A percentile compares a stretch with the other conserved stretches of the same genome.
Evolutionary conservation across 495 filamentous ascomycete genomes (phyloP).

Genomic region (Evansstolkia leycettana): DNA sequence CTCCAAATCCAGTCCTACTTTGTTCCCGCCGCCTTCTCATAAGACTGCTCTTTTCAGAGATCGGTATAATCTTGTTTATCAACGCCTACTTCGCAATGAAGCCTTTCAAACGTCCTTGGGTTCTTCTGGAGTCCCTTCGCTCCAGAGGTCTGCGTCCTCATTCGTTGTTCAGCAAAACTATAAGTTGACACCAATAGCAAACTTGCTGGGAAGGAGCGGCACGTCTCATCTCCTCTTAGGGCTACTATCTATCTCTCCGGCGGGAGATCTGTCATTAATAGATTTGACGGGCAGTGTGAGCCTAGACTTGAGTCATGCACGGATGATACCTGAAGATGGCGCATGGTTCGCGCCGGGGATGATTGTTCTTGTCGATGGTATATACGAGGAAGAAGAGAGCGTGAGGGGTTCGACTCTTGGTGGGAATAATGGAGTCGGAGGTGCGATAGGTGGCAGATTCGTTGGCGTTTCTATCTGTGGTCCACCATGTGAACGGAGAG

Average conservation of each 20-base stretch:
- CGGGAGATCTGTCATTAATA: slow-evolving; percentile 67
- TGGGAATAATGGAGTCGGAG: slow-evolving; percentile 68
- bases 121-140: slow-evolving; percentile 26
- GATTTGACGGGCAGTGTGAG: slow-evolving; percentile 81
- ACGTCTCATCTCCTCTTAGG: slow-evolving; percentile 80
- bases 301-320: slow-evolving; percentile 70
- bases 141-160: slow-evolving; percentile 44
- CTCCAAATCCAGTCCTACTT: slow-evolving; percentile 50
- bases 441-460: slow-evolving; percentile 79
- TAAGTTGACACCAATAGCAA: slow-evolving; percentile 86
- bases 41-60: slow-evolving; percentile 82
- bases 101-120: slow-evolving; percentile 71
- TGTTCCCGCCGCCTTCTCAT: slow-evolving; percentile 68
- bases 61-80: slow-evolving; percentile 79
- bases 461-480: slow-evolving; percentile 80
- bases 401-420: slow-evolving; percentile 53
- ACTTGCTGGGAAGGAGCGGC: slow-evolving; percentile 80
- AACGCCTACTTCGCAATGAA: slow-evolving; percentile 83
- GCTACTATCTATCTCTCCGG: slow-evolving; percentile 66
- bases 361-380: slow-evolving; percentile 86
- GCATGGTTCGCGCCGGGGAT: slow-evolving; percentile 89
- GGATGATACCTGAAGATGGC: slow-evolving; percentile 69
- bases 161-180: slow-evolving; percentile 50
- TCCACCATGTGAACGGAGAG: slow-evolving; percentile 77
- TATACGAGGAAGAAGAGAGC: slow-evolving; percentile 85